A percentile compares a stretch with the other conserved stretches of the same genome.
phyloP scores from a whole-genome alignment of 2,329 filamentous ascomycete genomes.

The Sclerotinia glacialis region DNA sequence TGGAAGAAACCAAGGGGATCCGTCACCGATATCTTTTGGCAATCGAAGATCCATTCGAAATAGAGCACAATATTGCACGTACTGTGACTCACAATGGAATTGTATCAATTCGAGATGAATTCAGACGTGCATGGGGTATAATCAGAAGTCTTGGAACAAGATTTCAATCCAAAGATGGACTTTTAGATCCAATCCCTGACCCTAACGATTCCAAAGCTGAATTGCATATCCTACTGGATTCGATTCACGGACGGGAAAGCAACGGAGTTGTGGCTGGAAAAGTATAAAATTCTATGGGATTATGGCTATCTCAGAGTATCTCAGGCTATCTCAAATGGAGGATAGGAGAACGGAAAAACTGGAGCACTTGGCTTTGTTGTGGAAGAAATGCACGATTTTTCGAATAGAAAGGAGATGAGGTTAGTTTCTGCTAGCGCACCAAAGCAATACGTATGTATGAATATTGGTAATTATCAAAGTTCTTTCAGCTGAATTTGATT shows the following conservation, averaged over 20 bases:
- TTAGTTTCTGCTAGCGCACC: not conserved
- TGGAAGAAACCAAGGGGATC: conserved; percentile 57
- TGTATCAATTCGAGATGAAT: conserved; percentile 78
- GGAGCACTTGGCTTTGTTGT: conserved; percentile 5
- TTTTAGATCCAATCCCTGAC: conserved; percentile 30
- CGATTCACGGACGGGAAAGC: conserved; percentile 31
- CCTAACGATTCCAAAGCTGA: conserved; percentile 24
- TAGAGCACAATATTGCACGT: conserved; percentile 81
- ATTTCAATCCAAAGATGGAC: conserved; percentile 28
- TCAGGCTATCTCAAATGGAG: not conserved
- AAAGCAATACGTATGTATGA: not conserved
- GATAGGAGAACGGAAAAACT: conserved; percentile 4
- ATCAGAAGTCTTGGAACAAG: conserved; percentile 53
- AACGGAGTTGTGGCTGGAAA: conserved; percentile 2
- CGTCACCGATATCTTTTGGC: conserved; percentile 80
- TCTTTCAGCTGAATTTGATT: not conserved
- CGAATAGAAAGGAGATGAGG: not conserved
- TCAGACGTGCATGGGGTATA: conserved; percentile 74
- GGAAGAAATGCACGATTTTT: not conserved
- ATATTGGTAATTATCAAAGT: not conserved
- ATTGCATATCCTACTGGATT: conserved; percentile 30
- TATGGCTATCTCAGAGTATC: not conserved
- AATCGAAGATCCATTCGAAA: conserved; percentile 89
- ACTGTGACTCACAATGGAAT: conserved; percentile 84
- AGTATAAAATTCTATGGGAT: not conserved